Conservation (phyloP, 2,329 filamentous ascomycete genomes). For the Xylogone sp. region DNA sequence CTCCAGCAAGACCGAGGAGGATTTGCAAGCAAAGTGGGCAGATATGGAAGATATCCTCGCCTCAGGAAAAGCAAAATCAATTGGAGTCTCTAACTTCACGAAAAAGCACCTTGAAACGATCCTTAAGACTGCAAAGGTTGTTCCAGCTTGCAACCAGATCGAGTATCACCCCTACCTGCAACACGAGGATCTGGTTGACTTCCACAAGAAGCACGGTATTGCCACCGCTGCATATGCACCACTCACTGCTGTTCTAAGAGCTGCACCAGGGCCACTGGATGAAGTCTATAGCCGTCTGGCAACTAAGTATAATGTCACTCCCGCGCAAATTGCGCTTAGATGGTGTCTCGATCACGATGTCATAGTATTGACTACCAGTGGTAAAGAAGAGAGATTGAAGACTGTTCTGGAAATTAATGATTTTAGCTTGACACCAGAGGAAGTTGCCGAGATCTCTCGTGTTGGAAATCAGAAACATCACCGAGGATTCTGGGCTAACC, state of each 20-base stretch:
- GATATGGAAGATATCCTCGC: slow-evolving; percentile 63
- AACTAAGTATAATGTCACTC: slow-evolving; percentile 53
- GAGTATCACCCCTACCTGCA: slow-evolving; percentile 76
- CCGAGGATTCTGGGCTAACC: slow-evolving; percentile 53
- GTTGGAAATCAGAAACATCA: slow-evolving; percentile 58
- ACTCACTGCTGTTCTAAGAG: slow-evolving; percentile 47
- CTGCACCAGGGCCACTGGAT: slow-evolving; percentile 50
- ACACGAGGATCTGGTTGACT: slow-evolving; percentile 55
- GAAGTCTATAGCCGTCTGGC: slow-evolving; percentile 46
- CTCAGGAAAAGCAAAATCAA: slow-evolving; percentile 61
- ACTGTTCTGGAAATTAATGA: slow-evolving; percentile 46
- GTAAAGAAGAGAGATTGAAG: slow-evolving; percentile 53
- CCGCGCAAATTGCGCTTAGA: slow-evolving; percentile 53
- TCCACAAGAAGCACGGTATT: slow-evolving; percentile 54
- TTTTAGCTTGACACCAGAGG: slow-evolving; percentile 57
- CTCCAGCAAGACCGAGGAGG: slow-evolving; percentile 41
- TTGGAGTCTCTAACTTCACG: slow-evolving; percentile 76
- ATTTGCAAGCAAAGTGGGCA: slow-evolving; percentile 57
- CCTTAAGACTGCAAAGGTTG: slow-evolving; percentile 54
- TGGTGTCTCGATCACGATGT: slow-evolving; percentile 59
- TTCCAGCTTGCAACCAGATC: slow-evolving; percentile 74
- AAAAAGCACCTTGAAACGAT: slow-evolving; percentile 51
- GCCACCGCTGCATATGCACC: slow-evolving; percentile 52
- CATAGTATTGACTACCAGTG: slow-evolving; percentile 56
- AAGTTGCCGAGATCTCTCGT: slow-evolving; percentile 53